Evolutionary conservation across 2,329 filamentous ascomycete species (phyloP).

Genomic region (Aspergillus ochraceus): DNA sequence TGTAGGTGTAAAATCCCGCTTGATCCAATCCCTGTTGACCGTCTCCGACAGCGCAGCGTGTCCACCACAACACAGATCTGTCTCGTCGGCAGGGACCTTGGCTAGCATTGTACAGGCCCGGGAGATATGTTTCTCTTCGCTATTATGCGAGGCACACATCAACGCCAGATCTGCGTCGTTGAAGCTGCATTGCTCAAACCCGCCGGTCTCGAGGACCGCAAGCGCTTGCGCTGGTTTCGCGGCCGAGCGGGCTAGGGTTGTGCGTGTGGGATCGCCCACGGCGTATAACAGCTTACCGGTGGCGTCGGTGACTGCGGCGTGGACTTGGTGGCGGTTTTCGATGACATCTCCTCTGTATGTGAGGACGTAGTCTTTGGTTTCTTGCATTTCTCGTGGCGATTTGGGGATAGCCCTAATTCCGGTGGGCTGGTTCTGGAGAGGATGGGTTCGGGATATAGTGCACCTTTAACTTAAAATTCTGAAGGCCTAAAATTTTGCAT

Average conservation of each 20-base stretch:
- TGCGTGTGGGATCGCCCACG: constrained; percentile 43
- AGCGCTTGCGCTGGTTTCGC: constrained; percentile 51
- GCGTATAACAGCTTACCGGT: constrained; percentile 40
- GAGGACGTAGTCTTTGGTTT: constrained; percentile 26
- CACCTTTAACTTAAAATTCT: too few species aligned
- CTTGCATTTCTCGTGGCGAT: background rate
- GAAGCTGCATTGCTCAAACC: constrained; percentile 37
- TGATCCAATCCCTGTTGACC: constrained; percentile 44
- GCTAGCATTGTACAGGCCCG: constrained; percentile 42
- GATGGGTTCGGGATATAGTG: too few species aligned
- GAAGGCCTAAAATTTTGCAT: too few species aligned
- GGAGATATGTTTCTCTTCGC: constrained; percentile 43
- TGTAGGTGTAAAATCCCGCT: constrained; percentile 37
- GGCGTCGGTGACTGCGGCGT: constrained; percentile 44
- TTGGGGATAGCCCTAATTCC: background rate
- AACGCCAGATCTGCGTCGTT: constrained; percentile 47
- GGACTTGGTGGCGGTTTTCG: constrained; percentile 48
- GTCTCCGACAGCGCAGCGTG: constrained; percentile 38
- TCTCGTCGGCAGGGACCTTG: constrained; percentile 35
- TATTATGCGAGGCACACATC: constrained; percentile 51
- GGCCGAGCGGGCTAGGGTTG: constrained; percentile 48
- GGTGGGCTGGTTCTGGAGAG: too few species aligned
- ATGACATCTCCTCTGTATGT: constrained; percentile 40
- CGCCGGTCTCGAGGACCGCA: constrained; percentile 46
- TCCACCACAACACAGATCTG: constrained; percentile 45